Evolutionary conservation across 179 eudicot species (phyloP).

Genomic region (Beta macrorhiza): DNA sequence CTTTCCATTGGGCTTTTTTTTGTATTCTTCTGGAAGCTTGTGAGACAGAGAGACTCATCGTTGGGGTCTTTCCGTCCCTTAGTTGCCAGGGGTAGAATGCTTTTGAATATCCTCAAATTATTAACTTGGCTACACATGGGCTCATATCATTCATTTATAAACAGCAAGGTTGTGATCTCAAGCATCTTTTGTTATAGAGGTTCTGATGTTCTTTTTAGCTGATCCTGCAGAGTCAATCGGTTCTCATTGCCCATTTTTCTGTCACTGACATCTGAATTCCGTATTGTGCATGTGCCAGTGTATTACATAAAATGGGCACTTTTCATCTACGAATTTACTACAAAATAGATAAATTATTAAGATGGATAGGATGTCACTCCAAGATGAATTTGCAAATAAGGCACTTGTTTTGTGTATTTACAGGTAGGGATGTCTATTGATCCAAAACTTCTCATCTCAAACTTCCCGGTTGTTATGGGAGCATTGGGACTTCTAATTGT

Average conservation of each 20-base stretch:
- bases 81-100: constrained; percentile 3
- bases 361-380: background rate
- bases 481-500: constrained; percentile 74
- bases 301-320: background rate
- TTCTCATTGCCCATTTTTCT: background rate
- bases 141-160: background rate
- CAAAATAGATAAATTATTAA: background rate
- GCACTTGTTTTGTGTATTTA: constrained; percentile 27
- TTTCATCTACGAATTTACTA: background rate
- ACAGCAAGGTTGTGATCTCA: background rate
- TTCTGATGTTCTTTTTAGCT: background rate
- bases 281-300: background rate
- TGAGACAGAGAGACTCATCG: background rate
- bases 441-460: constrained; percentile 87
- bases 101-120: background rate
- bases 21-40: background rate
- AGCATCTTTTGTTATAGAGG: constrained; percentile 7
- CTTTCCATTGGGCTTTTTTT: background rate
- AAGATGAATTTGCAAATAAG: constrained; percentile 11
- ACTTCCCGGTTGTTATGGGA: constrained; percentile 78
- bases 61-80: background rate
- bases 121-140: background rate
- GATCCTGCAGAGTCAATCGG: background rate
- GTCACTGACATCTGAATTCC: background rate
- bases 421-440: constrained; percentile 99